phyloP scores from a whole-genome alignment of 257 asterid genomes.

The Nicotiana tomentosiformis region DNA sequence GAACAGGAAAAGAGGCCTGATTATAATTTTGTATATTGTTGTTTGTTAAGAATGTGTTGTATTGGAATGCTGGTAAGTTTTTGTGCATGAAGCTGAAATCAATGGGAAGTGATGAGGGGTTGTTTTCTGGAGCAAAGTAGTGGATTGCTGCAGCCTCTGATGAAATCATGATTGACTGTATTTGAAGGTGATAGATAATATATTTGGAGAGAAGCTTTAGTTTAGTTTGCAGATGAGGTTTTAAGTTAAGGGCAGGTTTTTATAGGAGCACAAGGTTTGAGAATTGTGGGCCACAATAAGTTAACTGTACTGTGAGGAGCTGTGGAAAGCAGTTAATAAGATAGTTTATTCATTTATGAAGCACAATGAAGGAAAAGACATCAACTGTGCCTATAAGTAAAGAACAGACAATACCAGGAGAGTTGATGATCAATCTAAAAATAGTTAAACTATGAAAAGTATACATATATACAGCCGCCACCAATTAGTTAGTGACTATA shows the following conservation, averaged over 20 bases:
- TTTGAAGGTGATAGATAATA: not conserved
- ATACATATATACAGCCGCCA: not conserved
- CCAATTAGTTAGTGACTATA: not conserved
- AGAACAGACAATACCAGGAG: not conserved
- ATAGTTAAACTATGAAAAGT: not conserved
- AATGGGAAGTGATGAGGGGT: constrained; percentile 30
- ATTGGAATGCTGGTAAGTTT: constrained; percentile 36
- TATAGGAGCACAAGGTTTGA: constrained; percentile 41
- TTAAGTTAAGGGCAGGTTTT: constrained; percentile 39
- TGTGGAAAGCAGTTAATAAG: not conserved
- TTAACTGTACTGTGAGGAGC: not conserved
- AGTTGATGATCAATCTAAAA: not conserved
- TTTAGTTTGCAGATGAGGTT: constrained; percentile 11
- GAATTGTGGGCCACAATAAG: constrained; percentile 12
- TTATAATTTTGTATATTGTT: constrained; percentile 19
- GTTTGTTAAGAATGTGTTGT: constrained; percentile 29
- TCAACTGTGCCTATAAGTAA: not conserved
- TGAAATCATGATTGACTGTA: constrained; percentile 40
- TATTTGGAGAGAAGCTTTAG: not conserved
- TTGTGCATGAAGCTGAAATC: constrained; percentile 35
- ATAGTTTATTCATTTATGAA: not conserved
- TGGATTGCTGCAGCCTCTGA: constrained; percentile 47
- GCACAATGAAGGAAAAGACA: not conserved
- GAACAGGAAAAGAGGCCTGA: constrained; percentile 23
- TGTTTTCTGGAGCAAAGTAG: constrained; percentile 38